Evolutionary conservation across 1,139 yeast genomes (phyloP).

Genomic region (Saccharomyces hybrid): DNA sequence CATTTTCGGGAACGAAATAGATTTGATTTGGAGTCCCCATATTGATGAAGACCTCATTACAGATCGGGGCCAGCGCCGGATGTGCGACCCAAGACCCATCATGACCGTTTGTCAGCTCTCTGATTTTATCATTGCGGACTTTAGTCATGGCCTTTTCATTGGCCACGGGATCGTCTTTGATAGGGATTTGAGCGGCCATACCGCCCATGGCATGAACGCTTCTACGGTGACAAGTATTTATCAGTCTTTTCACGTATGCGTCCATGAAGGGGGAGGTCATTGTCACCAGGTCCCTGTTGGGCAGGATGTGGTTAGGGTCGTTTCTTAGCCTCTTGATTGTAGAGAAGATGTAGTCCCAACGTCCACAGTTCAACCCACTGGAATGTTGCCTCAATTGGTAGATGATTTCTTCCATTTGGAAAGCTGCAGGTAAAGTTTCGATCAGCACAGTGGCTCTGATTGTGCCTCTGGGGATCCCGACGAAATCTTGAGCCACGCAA

Average conservation of each 20-base stretch:
- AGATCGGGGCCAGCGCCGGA: constrained; percentile 71
- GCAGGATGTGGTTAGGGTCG: constrained; percentile 52
- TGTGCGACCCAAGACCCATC: constrained; percentile 89
- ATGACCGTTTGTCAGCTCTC: constrained; percentile 71
- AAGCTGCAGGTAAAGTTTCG: constrained; percentile 66
- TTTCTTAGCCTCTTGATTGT: constrained; percentile 59
- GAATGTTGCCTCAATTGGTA: constrained; percentile 62
- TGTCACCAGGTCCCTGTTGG: constrained; percentile 68
- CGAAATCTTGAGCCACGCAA: constrained; percentile 59
- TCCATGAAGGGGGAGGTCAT: constrained; percentile 75
- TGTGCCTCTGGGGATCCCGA: constrained; percentile 60
- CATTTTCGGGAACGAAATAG: constrained; percentile 40
- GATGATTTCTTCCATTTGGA: constrained; percentile 67
- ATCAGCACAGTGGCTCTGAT: constrained; percentile 66
- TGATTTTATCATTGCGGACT: constrained; percentile 59
- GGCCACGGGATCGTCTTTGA: constrained; percentile 54
- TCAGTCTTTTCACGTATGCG: constrained; percentile 59
- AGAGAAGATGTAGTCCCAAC: constrained; percentile 71
- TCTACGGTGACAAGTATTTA: constrained; percentile 60
- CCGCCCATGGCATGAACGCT: constrained; percentile 80
- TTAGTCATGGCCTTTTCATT: constrained; percentile 58
- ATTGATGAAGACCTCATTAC: constrained; percentile 61
- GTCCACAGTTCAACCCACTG: constrained; percentile 65
- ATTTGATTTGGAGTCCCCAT: constrained; percentile 83
- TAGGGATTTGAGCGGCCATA: constrained; percentile 81